Base-by-base conservation (phyloP, 331 rosid genomes). In the Rosa hybrid region DNA sequence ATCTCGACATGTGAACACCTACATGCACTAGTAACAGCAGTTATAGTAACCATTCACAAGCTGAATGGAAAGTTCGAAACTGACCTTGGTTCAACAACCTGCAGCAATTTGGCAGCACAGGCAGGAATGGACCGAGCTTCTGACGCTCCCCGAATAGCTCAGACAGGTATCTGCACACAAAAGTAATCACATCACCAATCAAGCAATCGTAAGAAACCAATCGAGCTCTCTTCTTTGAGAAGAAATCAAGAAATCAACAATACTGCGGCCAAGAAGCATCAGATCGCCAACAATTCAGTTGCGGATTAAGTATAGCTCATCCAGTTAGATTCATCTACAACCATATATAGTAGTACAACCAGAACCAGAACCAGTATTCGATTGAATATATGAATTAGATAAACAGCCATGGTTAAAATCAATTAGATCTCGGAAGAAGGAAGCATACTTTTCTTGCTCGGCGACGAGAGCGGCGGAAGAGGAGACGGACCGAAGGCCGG, bases 51-150 rank as follows among this genome's bases (percentile, higher is more conserved):
- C 81, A 60, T 3, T 30, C 21, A 16, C 50, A 68, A 64, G 39
- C 64, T 53, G 21, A 64, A 75, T 56, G 20, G 17, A 6, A 9
- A 83, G 73, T 67, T 78, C 6, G 30, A 80, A 88, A 51, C 92
- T 84, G 72, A 95, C 99, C 99, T 90, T 93, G 96, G 97, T 83
- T 93, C 80, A 96, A 68, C 88, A 96, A 88, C 82, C 96, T 87
- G 80, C 60, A 87, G 80, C 89, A 67, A 67, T 84, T 57, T 16
- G 99, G 98, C 63, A 96, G 97, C 78, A 93, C 92, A 4, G 92
- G 80, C 80, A 88, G 44, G 82, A 96, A 96, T 4, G 99, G 99
- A 82, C 83, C 50, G 50, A 96, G 88, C 83, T 93, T 93, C 75
- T 77, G 93, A 62, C 98, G 98, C 83, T 96, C 99, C 13, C 81